Percentiles rank a stretch among this genome's conserved stretches.
Evolutionary conservation across 805 yeast species (phyloP).

Genomic region (Allodekkera sacchari): DNA sequence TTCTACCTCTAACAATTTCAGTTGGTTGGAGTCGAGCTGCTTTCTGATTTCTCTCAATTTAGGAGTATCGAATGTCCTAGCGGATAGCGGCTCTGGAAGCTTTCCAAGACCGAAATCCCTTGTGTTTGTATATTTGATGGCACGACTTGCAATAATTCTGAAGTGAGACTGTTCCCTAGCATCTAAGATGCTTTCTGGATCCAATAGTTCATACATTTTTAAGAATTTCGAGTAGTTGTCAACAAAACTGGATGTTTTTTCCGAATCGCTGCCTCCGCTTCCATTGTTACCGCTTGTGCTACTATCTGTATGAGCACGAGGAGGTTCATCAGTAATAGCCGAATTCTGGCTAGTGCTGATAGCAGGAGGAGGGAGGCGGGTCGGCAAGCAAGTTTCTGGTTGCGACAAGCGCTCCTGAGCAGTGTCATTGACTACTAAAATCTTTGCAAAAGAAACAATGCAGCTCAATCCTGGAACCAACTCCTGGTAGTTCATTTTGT

Average conservation of each 20-base stretch:
- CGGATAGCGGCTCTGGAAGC: slow-evolving; percentile 61
- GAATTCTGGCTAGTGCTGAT: no score
- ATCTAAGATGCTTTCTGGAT: no score
- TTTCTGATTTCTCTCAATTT: slow-evolving; percentile 82
- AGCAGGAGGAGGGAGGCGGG: no score
- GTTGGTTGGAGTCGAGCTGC: slow-evolving; percentile 45
- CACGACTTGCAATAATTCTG: slow-evolving; percentile 35
- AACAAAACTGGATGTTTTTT: no score
- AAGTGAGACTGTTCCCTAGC: slow-evolving; percentile 24
- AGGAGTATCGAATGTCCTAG: slow-evolving; percentile 80
- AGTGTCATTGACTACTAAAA: slow-evolving; percentile 22
- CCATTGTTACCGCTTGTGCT: no score
- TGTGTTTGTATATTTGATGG: slow-evolving; percentile 37
- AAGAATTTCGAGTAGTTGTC: no score
- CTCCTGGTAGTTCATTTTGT: slow-evolving; percentile 74
- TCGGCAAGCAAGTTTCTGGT: neutral
- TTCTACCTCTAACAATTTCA: slow-evolving; percentile 61
- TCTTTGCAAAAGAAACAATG: slow-evolving; percentile 77
- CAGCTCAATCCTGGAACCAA: slow-evolving; percentile 71
- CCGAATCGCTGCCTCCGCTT: no score
- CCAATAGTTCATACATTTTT: no score
- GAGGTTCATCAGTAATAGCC: no score
- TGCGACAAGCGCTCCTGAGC: neutral
- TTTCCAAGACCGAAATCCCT: slow-evolving; percentile 53
- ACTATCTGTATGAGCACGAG: no score